Evolutionary conservation across 768 basidiomycete genomes (phyloP), one percentile per base, ranked within the genome.

Genomic region (Hygrocybe coccinea): DNA sequence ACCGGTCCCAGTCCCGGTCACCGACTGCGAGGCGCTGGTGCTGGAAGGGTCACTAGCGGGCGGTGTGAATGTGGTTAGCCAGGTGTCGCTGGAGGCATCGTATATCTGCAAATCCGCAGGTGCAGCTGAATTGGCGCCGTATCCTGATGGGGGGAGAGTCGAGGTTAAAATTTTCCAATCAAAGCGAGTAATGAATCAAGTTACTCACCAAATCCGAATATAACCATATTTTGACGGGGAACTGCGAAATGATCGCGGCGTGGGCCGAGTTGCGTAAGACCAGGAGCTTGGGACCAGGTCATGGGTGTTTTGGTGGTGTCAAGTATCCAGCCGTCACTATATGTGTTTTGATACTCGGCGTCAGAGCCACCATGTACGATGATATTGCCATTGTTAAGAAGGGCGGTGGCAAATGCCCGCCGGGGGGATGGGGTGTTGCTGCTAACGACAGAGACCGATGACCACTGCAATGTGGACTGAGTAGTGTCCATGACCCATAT

Each of bases 311-410:
- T 71, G 9, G 72, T 71, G 2, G 81, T 79, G 64, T 86, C 82
- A 35, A 87, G 78, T 52, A 86, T 76, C 84, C 83, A 87, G 14
- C 91, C 93, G 68, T 87, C 86, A 36, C 67, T 73, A 54, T 76
- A 79, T n/a, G 77, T 79, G 3, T 62, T 74, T 62, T 84, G 78
- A 39, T 84, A 71, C 36, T 56, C 64, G 3, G 77, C 79, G 62
- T 89, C 83, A 25, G 81, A 78, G 5, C 93, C 93, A 4, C 93
- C 93, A 19, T 91, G 88, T 14, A 95, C 82, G 54, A 93, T 69
- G 19, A 91, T 71, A 46, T 77, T 79, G 35, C 78, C 79, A 36
- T 75, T 76, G 19, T 75, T 69, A 33, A 85, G 72, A 8, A 75
- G 65, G 1, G 75, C 77, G 12, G 79, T 75, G 1, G 79, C 85